phyloP scores from a whole-genome alignment of 2,329 filamentous ascomycete species.

The Coniella vitis region DNA sequence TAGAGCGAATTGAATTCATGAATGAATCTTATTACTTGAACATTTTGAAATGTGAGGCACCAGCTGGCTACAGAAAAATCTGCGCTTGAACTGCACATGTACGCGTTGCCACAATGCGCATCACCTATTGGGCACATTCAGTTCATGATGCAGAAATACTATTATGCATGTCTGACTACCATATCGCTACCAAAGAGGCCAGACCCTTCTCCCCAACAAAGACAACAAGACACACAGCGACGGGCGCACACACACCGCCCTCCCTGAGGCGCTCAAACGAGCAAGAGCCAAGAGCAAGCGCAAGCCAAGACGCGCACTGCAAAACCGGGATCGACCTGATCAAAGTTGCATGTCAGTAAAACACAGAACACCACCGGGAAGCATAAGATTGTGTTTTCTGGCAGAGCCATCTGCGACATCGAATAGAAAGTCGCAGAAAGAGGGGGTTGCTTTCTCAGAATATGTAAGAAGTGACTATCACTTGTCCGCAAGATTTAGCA shows the following conservation, averaged over 20 bases:
- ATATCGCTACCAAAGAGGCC: not conserved
- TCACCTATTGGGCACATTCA: too few species aligned
- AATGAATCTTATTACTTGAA: too few species aligned
- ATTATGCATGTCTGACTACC: not conserved
- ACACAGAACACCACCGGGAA: too few species aligned
- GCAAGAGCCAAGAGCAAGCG: not conserved
- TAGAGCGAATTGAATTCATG: not conserved
- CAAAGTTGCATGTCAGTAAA: too few species aligned
- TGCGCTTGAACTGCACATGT: too few species aligned
- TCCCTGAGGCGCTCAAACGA: too few species aligned
- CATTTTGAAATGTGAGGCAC: too few species aligned
- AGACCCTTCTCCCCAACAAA: not conserved
- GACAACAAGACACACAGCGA: too few species aligned
- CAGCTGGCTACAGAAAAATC: too few species aligned
- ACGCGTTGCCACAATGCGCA: too few species aligned
- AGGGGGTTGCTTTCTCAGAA: slow-evolving; percentile 68
- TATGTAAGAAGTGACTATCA: slow-evolving; percentile 99
- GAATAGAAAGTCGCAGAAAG: not conserved
- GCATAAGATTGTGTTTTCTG: too few species aligned
- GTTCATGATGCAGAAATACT: not conserved
- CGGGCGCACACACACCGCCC: not conserved
- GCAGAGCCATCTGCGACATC: too few species aligned
- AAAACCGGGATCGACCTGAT: not conserved
- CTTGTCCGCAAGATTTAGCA: slow-evolving; percentile 66
- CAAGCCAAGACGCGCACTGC: not conserved